Base-by-base conservation (phyloP, 2,329 filamentous ascomycete genomes). In the Botryotinia calthae region DNA sequence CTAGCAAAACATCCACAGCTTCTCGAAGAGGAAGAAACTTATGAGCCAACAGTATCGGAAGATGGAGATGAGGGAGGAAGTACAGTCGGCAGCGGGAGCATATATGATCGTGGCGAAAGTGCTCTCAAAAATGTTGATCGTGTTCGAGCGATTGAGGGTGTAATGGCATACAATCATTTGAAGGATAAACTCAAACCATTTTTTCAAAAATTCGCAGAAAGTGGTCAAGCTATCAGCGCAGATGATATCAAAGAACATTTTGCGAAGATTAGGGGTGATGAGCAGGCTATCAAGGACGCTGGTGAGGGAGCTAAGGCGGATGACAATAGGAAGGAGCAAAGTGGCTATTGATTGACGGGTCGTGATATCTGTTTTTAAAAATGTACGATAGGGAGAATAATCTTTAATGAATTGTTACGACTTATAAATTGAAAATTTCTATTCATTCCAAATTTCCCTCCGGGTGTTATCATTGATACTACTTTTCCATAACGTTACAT, bases 221-320 rank as follows among this genome's bases (percentile, higher is more conserved):
- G 91, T 75, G 95, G 95, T 1, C 85, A 93, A 82, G 90, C 93
- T 0, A 95, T 99, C 34, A 91, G 94, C 1, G 95, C 95, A 1
- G 96, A 99, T 80, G 95, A 98, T 82, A 96, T 99, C 82, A 99
- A 98, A 82, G 89, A 89, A 2, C 97, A 98, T 81, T 99, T 99
- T 86, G 95, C 95, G 69, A 95, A 96, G 84, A 83, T 99, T 77
- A 88, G 96, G 75, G 96, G 96, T 73, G 96, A 98, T 82, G 93
- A 94, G 62, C 85, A 92, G 62, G 78, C 76, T 64, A 80, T 81
- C 10, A 77, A 76, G 67, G 77, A 79, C 25, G 79, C 78, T 20
- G 76, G 75, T 8, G 78, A 79, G 61, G 77, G 78, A 54, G 79
- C 78, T 28, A 80, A 79, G 70, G 78, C 76, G 64, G 73, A 76